Base-by-base conservation (phyloP, 192 early-diverging fungal genomes). In the Gigaspora rosea region DNA sequence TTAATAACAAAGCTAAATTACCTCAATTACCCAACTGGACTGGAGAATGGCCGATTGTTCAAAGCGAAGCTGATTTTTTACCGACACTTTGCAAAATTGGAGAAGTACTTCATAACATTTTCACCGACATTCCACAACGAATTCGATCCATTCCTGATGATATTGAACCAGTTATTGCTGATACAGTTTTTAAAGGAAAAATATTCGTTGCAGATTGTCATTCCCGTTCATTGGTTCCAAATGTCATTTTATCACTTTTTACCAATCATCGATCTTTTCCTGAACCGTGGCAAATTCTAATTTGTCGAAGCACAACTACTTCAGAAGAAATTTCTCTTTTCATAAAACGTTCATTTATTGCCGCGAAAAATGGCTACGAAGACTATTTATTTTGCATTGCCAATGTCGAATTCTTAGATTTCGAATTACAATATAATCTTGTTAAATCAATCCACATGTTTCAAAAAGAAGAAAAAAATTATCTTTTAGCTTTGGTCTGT, bases 401-500 rank as follows among this genome's bases (percentile, higher is more conserved):
- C 8, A 66, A 66, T 65, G 72, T 76, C 27, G 62, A 76, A 32
- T 20, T 51, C 12, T 62, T 76, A 22, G 58, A 76, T 8, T 76
- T 76, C 54, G 62, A 76, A 32, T 54, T 76, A 61, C 75, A 76
- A 47, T 66, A 76, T 48, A 59, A 63, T 27, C 46, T 76, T 9
- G 75, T 76, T 15, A 63, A 59, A 13, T 4, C 41, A 10, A 47
- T 76, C 72, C 9, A 62, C n/a, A 36, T 22, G 2, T 64, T 76
- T 13, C 59, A 32, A 10, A n/a, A 62, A 46, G 22, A 15, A 2
- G 18, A 74, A 16, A 35, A 2, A 12, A 13, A 74, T 74, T 62
- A 76, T 76, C 18, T 49, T 13, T 54, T 76, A 2, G 75, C 75
- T 15, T 76, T 76, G 46, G 69, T 76, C 35, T 76, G 75, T 66